Conservation (phyloP, 2,329 filamentous ascomycete genomes). For the Neoascochyta sp. region DNA sequence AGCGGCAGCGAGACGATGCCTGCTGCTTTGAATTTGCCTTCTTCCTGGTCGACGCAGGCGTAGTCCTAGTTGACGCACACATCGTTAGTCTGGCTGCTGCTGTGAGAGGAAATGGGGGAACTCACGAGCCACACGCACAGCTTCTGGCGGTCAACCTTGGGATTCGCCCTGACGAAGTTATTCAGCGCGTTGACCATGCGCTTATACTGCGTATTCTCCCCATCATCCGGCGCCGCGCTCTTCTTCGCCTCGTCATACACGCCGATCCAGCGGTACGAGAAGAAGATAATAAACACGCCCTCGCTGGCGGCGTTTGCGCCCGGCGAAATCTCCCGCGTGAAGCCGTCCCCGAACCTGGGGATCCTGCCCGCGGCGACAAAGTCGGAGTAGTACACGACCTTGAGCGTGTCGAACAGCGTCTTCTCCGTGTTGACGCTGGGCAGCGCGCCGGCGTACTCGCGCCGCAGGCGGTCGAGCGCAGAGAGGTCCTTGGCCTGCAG, state of each 20-base stretch:
- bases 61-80: slow-evolving; percentile 27
- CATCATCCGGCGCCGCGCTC: slow-evolving; percentile 25
- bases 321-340: slow-evolving; percentile 10
- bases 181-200: slow-evolving; percentile 31
- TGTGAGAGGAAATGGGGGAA: not conserved
- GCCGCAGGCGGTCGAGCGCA: slow-evolving; percentile 7
- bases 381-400: slow-evolving; percentile 27
- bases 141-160: slow-evolving; percentile 13
- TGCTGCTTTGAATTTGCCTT: slow-evolving; percentile 22
- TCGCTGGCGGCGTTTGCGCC: too few species aligned
- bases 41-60: slow-evolving; percentile 40
- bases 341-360: slow-evolving; percentile 20
- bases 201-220: slow-evolving; percentile 29
- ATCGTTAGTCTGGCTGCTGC: not conserved
- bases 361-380: slow-evolving; percentile 23
- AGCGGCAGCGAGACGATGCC: slow-evolving; percentile 39
- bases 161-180: slow-evolving; percentile 23
- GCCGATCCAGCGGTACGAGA: slow-evolving; percentile 40
- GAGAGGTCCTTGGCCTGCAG: slow-evolving; percentile 10
- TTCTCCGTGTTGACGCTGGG: slow-evolving; percentile 18
- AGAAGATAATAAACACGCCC: slow-evolving; percentile 31
- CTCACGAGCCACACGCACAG: slow-evolving; percentile 12
- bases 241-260: too few species aligned
- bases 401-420: slow-evolving; percentile 25
- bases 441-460: slow-evolving; percentile 6